Conservation (phyloP, 2,329 filamentous ascomycete species). For the Dryadomyces quercus-mongolicae region DNA sequence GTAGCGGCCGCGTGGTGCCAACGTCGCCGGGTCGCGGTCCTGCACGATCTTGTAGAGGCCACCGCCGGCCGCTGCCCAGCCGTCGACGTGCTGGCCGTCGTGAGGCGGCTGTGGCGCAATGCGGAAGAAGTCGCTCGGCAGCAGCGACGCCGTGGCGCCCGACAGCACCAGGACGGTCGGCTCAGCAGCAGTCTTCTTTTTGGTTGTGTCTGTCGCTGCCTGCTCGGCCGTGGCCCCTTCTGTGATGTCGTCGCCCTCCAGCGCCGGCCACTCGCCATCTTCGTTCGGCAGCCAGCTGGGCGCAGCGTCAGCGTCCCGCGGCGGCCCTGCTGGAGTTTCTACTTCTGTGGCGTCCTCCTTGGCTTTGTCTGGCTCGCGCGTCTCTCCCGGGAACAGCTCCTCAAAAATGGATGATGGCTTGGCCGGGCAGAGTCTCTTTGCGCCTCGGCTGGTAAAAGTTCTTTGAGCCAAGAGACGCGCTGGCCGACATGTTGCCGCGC, state of each 20-base stretch:
- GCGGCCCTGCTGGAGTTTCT: neutral
- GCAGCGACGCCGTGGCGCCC: conserved; percentile 45
- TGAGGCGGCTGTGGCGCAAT: conserved; percentile 30
- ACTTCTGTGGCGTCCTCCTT: neutral
- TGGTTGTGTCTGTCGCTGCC: neutral
- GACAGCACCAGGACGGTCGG: conserved; percentile 38
- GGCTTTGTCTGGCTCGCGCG: conserved; percentile 3
- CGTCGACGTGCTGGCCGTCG: conserved; percentile 41
- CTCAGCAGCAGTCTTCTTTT: neutral
- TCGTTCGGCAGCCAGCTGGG: neutral
- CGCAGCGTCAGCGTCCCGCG: too few relatives aligned
- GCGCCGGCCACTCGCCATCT: neutral
- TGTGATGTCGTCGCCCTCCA: neutral
- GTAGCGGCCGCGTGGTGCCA: conserved; percentile 53
- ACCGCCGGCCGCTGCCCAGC: conserved; percentile 42
- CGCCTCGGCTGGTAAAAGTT: neutral
- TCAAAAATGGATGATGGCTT: conserved; percentile 9
- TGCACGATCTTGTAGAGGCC: conserved; percentile 39
- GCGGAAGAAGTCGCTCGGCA: conserved; percentile 59
- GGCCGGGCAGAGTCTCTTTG: neutral
- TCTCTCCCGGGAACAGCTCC: conserved; percentile 10
- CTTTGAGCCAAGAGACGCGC: neutral
- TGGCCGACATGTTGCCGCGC: neutral
- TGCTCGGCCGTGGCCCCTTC: neutral
- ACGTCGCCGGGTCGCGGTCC: conserved; percentile 48